Conservation (phyloP, 371 early-diverging fungal species). For the Actinomucor elegans region DNA sequence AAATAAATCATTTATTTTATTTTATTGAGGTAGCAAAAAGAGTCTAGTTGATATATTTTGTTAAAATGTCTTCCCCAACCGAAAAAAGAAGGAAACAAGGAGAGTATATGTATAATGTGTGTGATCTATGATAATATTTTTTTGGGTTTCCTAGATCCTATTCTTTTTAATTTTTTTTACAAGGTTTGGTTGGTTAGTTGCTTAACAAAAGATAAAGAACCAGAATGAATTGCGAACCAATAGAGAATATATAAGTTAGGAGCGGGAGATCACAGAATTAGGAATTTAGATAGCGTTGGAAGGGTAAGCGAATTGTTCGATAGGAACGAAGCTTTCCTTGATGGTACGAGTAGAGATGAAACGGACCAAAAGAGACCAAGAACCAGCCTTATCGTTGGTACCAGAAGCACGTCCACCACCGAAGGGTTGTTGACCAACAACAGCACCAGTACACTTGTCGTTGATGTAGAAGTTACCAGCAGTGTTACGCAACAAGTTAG, state of each 20-base stretch:
- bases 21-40: no score
- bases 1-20: no score
- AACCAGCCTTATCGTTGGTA: slow-evolving; percentile 98
- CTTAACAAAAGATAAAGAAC: background rate
- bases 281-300: slow-evolving; percentile 68
- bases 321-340: slow-evolving; percentile 94
- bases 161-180: background rate
- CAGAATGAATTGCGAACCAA: no score
- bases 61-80: slow-evolving; percentile 5
- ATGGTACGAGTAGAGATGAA: slow-evolving; percentile 94
- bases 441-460: slow-evolving; percentile 98
- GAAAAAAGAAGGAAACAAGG: no score
- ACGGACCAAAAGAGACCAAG: slow-evolving; percentile 59
- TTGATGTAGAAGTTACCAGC: slow-evolving; percentile 99
- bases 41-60: no score
- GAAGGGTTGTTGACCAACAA: slow-evolving; percentile 98
- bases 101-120: no score
- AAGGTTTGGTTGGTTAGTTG: background rate
- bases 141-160: no score
- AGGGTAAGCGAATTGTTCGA: slow-evolving; percentile 79
- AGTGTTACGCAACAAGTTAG: slow-evolving; percentile 80
- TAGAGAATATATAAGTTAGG: background rate
- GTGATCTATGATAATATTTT: no score
- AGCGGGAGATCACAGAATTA: background rate
- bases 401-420: slow-evolving; percentile 95